Conservation (phyloP, 345 rosid genomes). For the Gossypium herbaceum region DNA sequence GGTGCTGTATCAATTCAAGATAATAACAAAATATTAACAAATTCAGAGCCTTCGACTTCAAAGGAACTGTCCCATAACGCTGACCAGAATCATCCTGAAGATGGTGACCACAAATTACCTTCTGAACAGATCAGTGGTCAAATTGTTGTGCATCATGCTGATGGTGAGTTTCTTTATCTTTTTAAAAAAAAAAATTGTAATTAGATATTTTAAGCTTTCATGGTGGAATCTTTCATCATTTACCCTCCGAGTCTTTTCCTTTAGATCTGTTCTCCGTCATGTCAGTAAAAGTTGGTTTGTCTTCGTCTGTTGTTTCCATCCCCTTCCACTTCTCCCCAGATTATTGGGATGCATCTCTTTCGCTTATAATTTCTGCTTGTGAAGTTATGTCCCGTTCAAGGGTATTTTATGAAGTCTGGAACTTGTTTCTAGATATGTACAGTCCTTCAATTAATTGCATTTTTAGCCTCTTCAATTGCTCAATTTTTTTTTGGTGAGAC, state of each 20-base stretch:
- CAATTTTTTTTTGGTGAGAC: neutral
- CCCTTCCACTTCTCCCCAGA: neutral
- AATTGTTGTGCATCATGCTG: conserved; percentile 12
- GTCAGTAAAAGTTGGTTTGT: neutral
- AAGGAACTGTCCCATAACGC: conserved; percentile 12
- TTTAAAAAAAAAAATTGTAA: neutral
- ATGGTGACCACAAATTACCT: conserved; percentile 17
- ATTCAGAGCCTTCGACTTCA: conserved; percentile 20
- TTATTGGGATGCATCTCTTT: neutral
- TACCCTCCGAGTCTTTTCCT: neutral
- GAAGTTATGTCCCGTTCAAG: neutral
- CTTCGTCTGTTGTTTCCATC: neutral
- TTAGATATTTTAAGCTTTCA: neutral
- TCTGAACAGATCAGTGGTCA: conserved; percentile 22
- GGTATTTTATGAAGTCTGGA: neutral
- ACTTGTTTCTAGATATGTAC: neutral
- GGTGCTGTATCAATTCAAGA: conserved; percentile 25
- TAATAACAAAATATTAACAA: conserved; percentile 9
- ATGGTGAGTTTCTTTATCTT: conserved; percentile 22
- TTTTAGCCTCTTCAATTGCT: neutral
- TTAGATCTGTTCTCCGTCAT: neutral
- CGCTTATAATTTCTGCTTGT: neutral
- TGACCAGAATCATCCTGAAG: conserved; percentile 20
- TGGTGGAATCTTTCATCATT: neutral
- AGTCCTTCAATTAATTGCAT: neutral